phyloP scores from a whole-genome alignment of 805 yeast genomes.

The Wickerhamomyces canadensis region DNA sequence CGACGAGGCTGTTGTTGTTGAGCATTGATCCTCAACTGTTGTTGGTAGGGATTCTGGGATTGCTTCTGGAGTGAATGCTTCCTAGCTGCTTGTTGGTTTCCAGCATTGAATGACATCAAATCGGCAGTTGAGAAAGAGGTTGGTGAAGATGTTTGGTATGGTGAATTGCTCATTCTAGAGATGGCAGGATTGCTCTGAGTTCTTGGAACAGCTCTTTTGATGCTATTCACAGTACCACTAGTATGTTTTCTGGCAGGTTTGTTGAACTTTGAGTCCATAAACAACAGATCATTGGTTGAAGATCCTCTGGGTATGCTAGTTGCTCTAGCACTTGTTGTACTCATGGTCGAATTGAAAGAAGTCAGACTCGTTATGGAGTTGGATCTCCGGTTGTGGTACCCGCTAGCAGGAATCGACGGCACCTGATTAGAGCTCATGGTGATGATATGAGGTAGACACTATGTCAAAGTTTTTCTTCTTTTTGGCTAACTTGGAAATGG shows the following conservation, averaged over 20 bases:
- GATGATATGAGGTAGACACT: no score
- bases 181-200: constrained; percentile 4
- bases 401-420: no score
- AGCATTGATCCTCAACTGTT: no score
- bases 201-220: no score
- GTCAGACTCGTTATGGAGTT: constrained; percentile 19
- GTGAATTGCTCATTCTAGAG: not conserved
- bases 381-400: constrained; percentile 4
- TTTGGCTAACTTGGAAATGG: no score
- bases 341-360: constrained; percentile 11
- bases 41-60: constrained; percentile 1
- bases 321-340: constrained; percentile 4
- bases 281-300: constrained; percentile 20
- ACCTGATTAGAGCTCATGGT: no score
- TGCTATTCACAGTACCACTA: not conserved
- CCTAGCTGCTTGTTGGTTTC: constrained; percentile 1
- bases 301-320: constrained; percentile 14
- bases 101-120: constrained; percentile 1
- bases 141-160: no score
- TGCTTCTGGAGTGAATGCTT: not conserved
- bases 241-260: constrained; percentile 10
- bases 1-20: constrained; percentile 3
- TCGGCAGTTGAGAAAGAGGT: constrained; percentile 3
- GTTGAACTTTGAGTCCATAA: constrained; percentile 14
- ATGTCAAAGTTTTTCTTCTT: no score